Base-by-base conservation (phyloP, 2,329 filamentous ascomycete species). In the Dryadomyces quercivorus region DNA sequence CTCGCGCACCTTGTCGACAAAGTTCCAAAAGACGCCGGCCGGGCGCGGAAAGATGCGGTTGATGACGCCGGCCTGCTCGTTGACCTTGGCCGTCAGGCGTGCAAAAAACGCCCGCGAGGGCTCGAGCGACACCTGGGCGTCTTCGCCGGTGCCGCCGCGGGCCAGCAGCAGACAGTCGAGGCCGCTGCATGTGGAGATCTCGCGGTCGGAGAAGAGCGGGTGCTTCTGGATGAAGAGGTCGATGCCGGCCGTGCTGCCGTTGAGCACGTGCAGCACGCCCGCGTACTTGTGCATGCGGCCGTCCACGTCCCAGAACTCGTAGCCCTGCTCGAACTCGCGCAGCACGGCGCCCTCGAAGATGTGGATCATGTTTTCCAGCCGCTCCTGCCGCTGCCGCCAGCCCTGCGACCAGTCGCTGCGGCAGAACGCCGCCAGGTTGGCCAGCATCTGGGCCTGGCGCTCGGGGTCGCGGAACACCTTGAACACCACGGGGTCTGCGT, bases 321-420 rank as follows among this genome's bases (percentile, higher is more conserved):
- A 95, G 4, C 89, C 93, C 64, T 93, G 86, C 68, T 94, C 87
- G 61, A 98, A 98, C 66, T 98, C 93, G 50, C 86, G 80, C 52
- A 96, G 71, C 3, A 94, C 91, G 3, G 91, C 90, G 55, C 85
- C 90, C 69, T 97, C 92, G 63, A 98, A 98, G 56, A 93, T 84
- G 42, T 78, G 78, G 60, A 85, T 80, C 78, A 94, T 90, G 22
- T 76, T 78, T 42, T 80, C 74, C 20, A 98, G 72, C 64, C 85
- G 87, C 58, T 86, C 81, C 62, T 86, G 80, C 46, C 92, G 75
- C 61, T 81, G 75, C 50, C 72, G 68, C 75, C 86, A 91, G 1
- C 89, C 91, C 55, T 85, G 73, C 0, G 88, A 77, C 72, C 81
- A 87, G 67, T 98, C 93, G 63, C 87, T 89, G 63, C 81, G 82